Evolutionary conservation across 257 asterid genomes (phyloP).

Genomic region (Dorcoceras hygrometricum): DNA sequence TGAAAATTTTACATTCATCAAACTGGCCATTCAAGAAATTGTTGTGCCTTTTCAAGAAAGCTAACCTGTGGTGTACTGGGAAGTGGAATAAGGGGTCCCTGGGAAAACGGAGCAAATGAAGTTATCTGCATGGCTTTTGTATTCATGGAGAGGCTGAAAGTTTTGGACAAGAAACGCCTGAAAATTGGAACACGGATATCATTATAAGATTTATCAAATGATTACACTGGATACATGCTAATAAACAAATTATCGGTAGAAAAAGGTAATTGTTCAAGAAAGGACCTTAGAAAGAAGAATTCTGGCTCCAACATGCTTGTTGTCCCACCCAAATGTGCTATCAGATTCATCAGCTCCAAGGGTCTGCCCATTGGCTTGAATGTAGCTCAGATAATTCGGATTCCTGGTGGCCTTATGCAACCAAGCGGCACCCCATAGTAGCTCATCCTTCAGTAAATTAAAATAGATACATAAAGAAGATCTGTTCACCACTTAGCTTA

Average conservation of each 20-base stretch:
- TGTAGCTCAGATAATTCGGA: conserved; percentile 68
- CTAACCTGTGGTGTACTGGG: conserved; percentile 86
- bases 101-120: conserved; percentile 88
- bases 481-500: not conserved
- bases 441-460: conserved; percentile 60
- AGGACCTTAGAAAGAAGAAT: conserved; percentile 87
- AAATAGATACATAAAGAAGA: not conserved
- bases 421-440: conserved; percentile 99
- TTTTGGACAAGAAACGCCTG: conserved; percentile 95
- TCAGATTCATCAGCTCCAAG: conserved; percentile 93
- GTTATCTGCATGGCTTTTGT: conserved; percentile 91
- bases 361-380: conserved; percentile 79
- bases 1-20: too few relatives aligned
- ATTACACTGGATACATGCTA: not conserved
- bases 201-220: not conserved
- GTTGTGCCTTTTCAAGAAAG: not conserved
- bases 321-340: conserved; percentile 95
- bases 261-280: not conserved
- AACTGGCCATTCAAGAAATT: too few relatives aligned
- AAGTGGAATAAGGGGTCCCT: conserved; percentile 61
- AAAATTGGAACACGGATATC: not conserved
- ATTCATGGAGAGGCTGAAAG: conserved; percentile 78
- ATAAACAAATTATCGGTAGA: not conserved
- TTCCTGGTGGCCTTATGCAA: conserved; percentile 78
- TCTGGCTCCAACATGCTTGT: conserved; percentile 95